These are phyloP conservation scores for Cerrena zonata DNA, from an alignment of 1,284 basidiomycete genomes.

Conservation along the genomic window DNA sequence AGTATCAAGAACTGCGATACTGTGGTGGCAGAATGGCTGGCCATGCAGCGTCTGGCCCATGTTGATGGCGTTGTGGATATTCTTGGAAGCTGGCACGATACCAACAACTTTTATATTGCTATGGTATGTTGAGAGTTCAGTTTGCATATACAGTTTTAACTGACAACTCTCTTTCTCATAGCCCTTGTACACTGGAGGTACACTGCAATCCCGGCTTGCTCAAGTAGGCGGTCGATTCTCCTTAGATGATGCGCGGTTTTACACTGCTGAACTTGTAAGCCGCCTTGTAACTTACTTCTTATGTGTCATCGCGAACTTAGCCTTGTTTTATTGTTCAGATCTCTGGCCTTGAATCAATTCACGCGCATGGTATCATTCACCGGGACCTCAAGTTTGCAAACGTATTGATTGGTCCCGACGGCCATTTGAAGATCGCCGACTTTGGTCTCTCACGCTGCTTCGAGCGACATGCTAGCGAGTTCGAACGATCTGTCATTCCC, in stretches of 20 bases:
- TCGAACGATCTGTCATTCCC: not conserved
- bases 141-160: too few relatives aligned
- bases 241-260: not conserved
- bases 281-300: not conserved
- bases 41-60: not conserved
- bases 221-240: conserved; percentile 1
- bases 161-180: not conserved
- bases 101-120: conserved; percentile 6
- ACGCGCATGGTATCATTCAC: conserved; percentile 17
- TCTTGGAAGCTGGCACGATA: conserved; percentile 5
- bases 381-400: conserved; percentile 58
- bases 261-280: conserved; percentile 6
- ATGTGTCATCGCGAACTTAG: too few relatives aligned
- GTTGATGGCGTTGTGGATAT: not conserved
- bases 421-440: conserved; percentile 51
- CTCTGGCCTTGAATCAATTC: conserved; percentile 4
- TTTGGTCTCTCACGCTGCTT: conserved; percentile 19
- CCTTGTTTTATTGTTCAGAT: not conserved
- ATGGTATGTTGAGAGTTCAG: conserved; percentile 1
- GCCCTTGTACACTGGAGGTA: conserved; percentile 7
- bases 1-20: not conserved
- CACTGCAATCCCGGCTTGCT: not conserved
- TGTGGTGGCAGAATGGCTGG: not conserved
- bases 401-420: conserved; percentile 54
- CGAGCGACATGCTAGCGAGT: conserved; percentile 32